Evolutionary conservation across 192 early-diverging fungal species (phyloP), one percentile per base, ranked within the genome.

Genomic region (Backusella australiensis): DNA sequence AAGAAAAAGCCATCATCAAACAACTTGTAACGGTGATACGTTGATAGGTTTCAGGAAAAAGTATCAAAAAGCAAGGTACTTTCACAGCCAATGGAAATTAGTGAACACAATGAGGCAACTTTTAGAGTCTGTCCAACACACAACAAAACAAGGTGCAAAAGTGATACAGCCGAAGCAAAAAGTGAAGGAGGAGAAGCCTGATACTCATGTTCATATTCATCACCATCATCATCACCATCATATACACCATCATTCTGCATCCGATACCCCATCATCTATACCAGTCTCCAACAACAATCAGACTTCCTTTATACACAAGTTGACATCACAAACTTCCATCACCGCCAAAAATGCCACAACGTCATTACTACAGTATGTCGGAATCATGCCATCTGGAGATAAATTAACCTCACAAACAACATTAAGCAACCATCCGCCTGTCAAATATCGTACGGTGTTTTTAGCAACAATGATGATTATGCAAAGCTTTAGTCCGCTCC

Each of bases 21-120:
- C 23, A 4, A 63, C 21, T 29, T 11, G 3, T 29, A 63, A 63
- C 26, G 56, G 56, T 29, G 56, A 63, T 63, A 63, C 23, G 12
- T 23, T 29, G 23, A 63, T 63, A 14, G 56, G 29, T 29, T 29
- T 63, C 1, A 63, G n/a, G 29, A 63, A 63, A 12, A 63, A 29
- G 26, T 23, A 69, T 17, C 68, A 69, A 69, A 35, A 69, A 69
- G 21, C 35, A 41, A 71, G 70, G n/a, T 71, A 71, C 15, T 29
- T 49, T 71, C 70, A 71, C 42, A 71, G 70, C 29, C 70, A 71
- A 34, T 49, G 44, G 42, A 49, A 49, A 44, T 7, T 71, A 9
- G 12, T 44, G 6, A 32, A 46, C 23, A 44, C 70, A 5, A 71
- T 71, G 44, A 71, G 42, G 39, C 70, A 71, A 34, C 41, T 71